Base-by-base conservation (phyloP, 306 rosid species). In the Sphenostylis stenocarpa region DNA sequence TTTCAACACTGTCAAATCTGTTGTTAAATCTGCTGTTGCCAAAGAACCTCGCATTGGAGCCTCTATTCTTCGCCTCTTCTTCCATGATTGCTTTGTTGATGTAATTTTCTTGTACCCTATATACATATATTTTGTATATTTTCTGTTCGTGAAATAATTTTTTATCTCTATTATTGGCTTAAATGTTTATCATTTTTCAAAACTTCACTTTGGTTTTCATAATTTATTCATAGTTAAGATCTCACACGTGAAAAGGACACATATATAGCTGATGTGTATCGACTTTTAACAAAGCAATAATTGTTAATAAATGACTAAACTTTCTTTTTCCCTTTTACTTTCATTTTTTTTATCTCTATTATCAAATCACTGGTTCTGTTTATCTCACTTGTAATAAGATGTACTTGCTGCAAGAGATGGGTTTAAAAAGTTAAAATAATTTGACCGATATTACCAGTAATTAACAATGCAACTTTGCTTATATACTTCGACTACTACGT, bases 11-110 rank as follows among this genome's bases (percentile, higher is more conserved):
- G 91, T 89, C 1, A 36, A 82, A 34, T 68, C 84, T 1, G 92
- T 84, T 7, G 91, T 93, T 31, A 75, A 45, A 21, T 65, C 87
- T 7, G 97, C 97, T 0, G 60, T 93, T 2, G 49, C 84, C 2
- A 89, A 85, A 68, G 93, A 88, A 68, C 75, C 23, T 8, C 98
- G 98, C 43, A 84, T 93, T 6, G 41, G 41, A 36, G 41, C 41
- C 7, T 36, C 41, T 8, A 36, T 36, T 36, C n/a, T 93, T 55
- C 98, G 98, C 61, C 96, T 93, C 26, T 80, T 74, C 81, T 93
- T 93, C 45, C 98, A 93, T 38, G 98, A 89, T 39, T n/a, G n/a
- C n/a, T n/a, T 93, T 20, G 91, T 91, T 77, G 80, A 93, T 41
- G 98, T 93, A 84, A 75, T 56, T 34, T 14, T 29, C 13, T 66